These are phyloP conservation scores for Chalciporus sphaerocephalus DNA, from an alignment of 768 basidiomycete genomes.

Conservation along the genomic window DNA sequence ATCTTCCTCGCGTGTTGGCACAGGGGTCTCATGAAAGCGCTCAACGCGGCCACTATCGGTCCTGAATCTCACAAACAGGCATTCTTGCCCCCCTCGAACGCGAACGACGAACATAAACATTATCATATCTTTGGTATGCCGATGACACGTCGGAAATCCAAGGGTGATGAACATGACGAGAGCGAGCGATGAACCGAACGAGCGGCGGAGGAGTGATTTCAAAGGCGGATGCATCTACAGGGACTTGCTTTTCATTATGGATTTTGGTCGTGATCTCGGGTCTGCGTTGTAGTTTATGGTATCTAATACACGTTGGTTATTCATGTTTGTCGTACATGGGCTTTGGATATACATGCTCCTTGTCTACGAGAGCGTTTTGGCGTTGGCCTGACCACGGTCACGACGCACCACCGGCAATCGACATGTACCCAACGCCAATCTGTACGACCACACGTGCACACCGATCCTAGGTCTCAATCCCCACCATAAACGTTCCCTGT, in stretches of 20 bases:
- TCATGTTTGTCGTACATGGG: no score
- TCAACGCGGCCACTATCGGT: slow-evolving; percentile 42
- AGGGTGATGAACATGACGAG: neutral
- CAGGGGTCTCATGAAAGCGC: slow-evolving; percentile 53
- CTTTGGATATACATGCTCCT: no score
- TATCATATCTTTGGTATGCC: slow-evolving; percentile 1
- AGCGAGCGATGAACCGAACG: neutral
- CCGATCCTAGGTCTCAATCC: slow-evolving; percentile 14
- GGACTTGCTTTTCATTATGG: no score
- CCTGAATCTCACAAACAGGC: slow-evolving; percentile 7
- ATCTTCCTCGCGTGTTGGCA: neutral
- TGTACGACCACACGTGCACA: neutral
- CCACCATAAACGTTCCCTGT: slow-evolving; percentile 24
- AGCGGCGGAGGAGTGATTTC: no score
- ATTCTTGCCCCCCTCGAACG: slow-evolving; percentile 3
- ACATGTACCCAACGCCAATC: no score
- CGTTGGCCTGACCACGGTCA: no score
- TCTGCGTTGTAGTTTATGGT: no score
- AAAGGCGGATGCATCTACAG: no score
- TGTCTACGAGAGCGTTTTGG: no score
- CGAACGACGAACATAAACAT: neutral
- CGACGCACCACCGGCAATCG: no score
- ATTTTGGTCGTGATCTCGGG: no score
- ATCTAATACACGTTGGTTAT: no score
- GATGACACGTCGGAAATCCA: slow-evolving; percentile 8